Base-by-base conservation (phyloP, 495 filamentous ascomycete species). In the Hyaloscypha hepaticicola region DNA sequence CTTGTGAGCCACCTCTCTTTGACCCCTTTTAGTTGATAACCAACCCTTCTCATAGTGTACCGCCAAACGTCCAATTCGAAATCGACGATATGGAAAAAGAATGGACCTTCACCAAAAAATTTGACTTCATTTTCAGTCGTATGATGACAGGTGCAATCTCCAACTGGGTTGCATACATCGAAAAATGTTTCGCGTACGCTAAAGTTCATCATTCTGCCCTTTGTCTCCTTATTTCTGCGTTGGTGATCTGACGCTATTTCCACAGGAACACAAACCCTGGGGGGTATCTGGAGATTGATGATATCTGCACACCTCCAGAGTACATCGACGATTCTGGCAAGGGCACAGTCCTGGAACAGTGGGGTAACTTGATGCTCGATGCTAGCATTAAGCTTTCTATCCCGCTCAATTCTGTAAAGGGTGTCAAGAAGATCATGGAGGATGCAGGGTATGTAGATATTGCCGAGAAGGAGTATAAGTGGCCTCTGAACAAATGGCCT, bases 191-290 rank as follows among this genome's bases (percentile, higher is more conserved):
- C 7, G 41, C 49, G 58, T 60, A 49, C 0, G 48, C 6, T 50
- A 33, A 33, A 33, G 2, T 0, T 33, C 31, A n/a, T n/a, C n/a
- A n/a, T n/a, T n/a, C n/a, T n/a, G n/a, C n/a, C n/a, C n/a, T n/a
- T n/a, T n/a, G n/a, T n/a, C n/a, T n/a, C n/a, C n/a, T n/a, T n/a
- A n/a, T n/a, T 86, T 8, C 67, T 83, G 45, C 72, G 72, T 57
- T 74, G 74, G 33, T 63, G 74, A 2, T 74, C 76, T 22, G 74
- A 78, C 73, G 79, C 82, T 66, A 72, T 85, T 16, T 78, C 79
- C 50, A 87, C 87, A 6, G 88, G 88, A 26, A 65, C 68, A 12
- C 55, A n/a, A 70, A 72, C 22, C 67, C 63, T 22, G 82, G 80
- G 14, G 75, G 77, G 53, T 79, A 83, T 67, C 75, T 72, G 24